Percentiles rank a stretch among this genome's conserved stretches.
Conservation (phyloP, 2,329 filamentous ascomycete species). For the Pseudogymnoascus sp. region DNA sequence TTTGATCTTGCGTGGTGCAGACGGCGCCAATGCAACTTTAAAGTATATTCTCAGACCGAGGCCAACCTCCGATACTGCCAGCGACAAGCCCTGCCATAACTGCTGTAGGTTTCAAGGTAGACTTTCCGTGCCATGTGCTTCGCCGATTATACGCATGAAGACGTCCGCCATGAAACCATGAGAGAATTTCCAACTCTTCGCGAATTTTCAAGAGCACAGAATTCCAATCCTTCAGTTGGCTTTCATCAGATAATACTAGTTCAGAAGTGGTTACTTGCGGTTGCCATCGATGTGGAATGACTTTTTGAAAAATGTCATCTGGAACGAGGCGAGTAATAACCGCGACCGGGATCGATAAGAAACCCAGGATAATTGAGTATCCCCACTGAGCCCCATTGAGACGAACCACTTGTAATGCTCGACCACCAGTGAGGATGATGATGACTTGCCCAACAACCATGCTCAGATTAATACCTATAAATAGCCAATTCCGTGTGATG, state of each 20-base stretch:
- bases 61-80: slow-evolving; percentile 69
- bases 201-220: background rate
- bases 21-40: no score
- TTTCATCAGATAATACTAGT: background rate
- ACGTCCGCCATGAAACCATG: background rate
- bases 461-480: slow-evolving; percentile 71
- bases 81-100: slow-evolving; percentile 80
- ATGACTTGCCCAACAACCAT: slow-evolving; percentile 86
- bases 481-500: slow-evolving; percentile 76
- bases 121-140: background rate
- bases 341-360: slow-evolving; percentile 78
- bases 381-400: slow-evolving; percentile 76
- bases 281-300: slow-evolving; percentile 19
- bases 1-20: no score
- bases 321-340: slow-evolving; percentile 75
- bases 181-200: background rate
- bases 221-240: background rate
- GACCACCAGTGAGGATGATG: slow-evolving; percentile 80
- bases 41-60: slow-evolving; percentile 30
- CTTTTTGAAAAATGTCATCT: slow-evolving; percentile 39
- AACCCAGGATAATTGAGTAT: slow-evolving; percentile 73
- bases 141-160: background rate
- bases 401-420: slow-evolving; percentile 56
- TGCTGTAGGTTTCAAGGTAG: slow-evolving; percentile 29
- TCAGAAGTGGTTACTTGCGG: background rate